Conservation (phyloP, 768 basidiomycete genomes). For the Termitomyces eurrhizus region DNA sequence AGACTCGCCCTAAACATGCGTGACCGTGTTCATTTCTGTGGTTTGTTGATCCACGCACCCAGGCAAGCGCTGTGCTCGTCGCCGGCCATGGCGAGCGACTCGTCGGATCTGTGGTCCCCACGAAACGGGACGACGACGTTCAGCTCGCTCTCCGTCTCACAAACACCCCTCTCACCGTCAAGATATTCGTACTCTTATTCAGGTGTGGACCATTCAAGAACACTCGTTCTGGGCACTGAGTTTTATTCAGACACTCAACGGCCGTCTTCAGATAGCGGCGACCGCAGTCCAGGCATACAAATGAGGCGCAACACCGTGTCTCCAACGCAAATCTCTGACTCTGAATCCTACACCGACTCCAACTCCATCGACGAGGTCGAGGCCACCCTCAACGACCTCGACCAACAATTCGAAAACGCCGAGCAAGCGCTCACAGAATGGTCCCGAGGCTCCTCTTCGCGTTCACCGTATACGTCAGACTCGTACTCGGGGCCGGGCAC, state of each 20-base stretch:
- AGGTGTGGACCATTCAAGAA: conserved; percentile 32
- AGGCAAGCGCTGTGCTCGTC: conserved; percentile 15
- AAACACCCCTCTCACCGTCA: conserved; percentile 41
- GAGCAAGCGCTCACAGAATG: conserved; percentile 66
- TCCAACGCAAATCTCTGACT: conserved; percentile 37
- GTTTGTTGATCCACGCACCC: conserved; percentile 11
- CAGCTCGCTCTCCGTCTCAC: conserved; percentile 46
- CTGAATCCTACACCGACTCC: conserved; percentile 43
- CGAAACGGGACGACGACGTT: conserved; percentile 58
- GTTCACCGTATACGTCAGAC: conserved; percentile 32
- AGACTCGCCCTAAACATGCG: conserved; percentile 11
- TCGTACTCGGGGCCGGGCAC: conserved; percentile 29
- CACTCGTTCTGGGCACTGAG: conserved; percentile 2
- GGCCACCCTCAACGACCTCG: conserved; percentile 59
- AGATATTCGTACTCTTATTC: conserved; percentile 56
- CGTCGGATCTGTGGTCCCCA: conserved; percentile 56
- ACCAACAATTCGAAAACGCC: conserved; percentile 61
- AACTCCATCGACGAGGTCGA: conserved; percentile 73
- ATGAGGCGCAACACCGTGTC: conserved; percentile 56
- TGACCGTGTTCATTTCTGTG: conserved; percentile 14
- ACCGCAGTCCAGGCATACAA: conserved; percentile 33
- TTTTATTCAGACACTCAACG: conserved; percentile 36
- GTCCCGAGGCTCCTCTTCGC: conserved; percentile 47
- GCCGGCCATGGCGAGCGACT: conserved; percentile 33
- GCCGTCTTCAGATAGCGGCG: conserved; percentile 45